These are phyloP conservation scores for Groenewaldozyma sp. DNA, from an alignment of 1,139 yeast species.

Conservation along the genomic window DNA sequence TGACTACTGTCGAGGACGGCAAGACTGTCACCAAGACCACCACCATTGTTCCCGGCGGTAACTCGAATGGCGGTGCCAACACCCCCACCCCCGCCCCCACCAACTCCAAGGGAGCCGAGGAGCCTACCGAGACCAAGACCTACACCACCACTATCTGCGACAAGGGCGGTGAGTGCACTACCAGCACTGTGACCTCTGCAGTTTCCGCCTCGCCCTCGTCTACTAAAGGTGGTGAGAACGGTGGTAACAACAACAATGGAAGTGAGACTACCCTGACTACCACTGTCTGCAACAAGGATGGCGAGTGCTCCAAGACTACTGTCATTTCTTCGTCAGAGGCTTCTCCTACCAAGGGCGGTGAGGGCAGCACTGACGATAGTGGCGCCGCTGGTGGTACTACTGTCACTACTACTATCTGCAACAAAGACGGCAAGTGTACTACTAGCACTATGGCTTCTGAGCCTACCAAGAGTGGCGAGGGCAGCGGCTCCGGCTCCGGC, in stretches of 20 bases:
- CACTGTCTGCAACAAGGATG: neutral
- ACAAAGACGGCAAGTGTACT: neutral
- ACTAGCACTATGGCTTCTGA: neutral
- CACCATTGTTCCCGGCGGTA: neutral
- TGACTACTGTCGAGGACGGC: slow-evolving; percentile 7
- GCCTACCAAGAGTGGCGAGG: neutral
- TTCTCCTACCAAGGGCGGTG: neutral
- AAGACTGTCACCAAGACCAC: slow-evolving; percentile 8
- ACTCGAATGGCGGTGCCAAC: neutral
- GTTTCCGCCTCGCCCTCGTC: neutral
- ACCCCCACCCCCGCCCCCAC: slow-evolving; percentile 2
- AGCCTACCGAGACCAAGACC: slow-evolving; percentile 1
- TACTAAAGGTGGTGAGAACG: neutral
- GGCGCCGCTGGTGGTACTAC: slow-evolving; percentile 6
- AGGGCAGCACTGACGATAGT: slow-evolving; percentile 3
- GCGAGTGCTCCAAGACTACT: slow-evolving; percentile 1
- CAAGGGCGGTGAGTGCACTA: slow-evolving; percentile 3
- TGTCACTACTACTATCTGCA: neutral
- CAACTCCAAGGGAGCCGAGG: no score
- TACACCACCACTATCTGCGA: slow-evolving; percentile 4
- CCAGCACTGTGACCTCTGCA: neutral
- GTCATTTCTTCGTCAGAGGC: slow-evolving; percentile 5
- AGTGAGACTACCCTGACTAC: neutral
- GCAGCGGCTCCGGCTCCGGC: slow-evolving; percentile 2
- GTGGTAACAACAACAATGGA: neutral